Conservation (phyloP, 75 land plant species). For the Selaginella moellendorffii region DNA sequence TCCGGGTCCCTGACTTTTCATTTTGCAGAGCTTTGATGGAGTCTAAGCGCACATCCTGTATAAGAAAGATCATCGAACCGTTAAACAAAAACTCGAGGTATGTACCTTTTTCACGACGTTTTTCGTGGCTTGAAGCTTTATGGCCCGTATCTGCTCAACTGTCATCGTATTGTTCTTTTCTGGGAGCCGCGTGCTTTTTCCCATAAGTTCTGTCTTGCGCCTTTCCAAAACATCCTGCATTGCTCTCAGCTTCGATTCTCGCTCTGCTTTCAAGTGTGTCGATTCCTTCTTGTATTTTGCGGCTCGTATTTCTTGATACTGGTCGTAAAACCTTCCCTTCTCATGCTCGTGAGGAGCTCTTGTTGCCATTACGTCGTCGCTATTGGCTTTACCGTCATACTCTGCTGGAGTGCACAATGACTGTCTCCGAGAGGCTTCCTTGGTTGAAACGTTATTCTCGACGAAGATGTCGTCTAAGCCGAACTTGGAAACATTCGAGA, state of each 20-base stretch:
- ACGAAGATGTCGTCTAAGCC: not conserved
- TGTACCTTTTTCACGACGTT: too few species aligned
- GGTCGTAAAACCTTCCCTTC: not conserved
- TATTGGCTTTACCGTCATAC: not conserved
- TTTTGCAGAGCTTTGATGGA: too few species aligned
- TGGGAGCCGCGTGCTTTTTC: too few species aligned
- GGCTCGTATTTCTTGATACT: not conserved
- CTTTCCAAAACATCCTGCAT: too few species aligned
- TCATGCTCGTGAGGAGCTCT: not conserved
- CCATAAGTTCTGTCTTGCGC: too few species aligned
- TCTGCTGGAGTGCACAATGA: not conserved
- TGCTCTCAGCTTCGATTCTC: not conserved
- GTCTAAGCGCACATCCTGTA: too few species aligned
- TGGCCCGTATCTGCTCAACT: too few species aligned
- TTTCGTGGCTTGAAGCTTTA: too few species aligned
- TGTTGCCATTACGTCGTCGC: not conserved
- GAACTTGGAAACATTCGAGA: not conserved
- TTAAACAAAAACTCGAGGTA: too few species aligned
- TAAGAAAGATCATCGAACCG: too few species aligned
- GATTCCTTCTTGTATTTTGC: not conserved
- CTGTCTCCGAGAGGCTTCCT: not conserved
- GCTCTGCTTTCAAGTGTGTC: not conserved
- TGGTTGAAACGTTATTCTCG: not conserved
- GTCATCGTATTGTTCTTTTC: too few species aligned
- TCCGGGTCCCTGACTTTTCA: too few species aligned